Evolutionary conservation across 164 flowering plant species (phyloP).

Genomic region (Dillenia turbinata): DNA sequence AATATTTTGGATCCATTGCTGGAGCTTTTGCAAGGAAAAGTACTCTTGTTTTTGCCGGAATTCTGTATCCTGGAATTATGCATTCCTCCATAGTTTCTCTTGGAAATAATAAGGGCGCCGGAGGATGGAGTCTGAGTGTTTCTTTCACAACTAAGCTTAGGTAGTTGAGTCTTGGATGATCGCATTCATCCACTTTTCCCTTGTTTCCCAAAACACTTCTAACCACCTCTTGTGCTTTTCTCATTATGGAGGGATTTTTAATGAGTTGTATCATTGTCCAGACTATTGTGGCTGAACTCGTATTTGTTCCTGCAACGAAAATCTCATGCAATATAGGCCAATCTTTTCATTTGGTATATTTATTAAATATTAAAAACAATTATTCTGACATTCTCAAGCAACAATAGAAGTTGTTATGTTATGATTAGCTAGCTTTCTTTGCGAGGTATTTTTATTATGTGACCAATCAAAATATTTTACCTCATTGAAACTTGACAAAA

Average conservation of each 20-base stretch:
- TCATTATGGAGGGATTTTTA: conserved; percentile 25
- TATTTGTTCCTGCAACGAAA: conserved; percentile 34
- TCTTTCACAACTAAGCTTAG: conserved; percentile 32
- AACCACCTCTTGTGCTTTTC: conserved; percentile 22
- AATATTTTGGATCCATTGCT: conserved; percentile 23
- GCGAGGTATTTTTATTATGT: no score
- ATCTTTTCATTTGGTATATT: no score
- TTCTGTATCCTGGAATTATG: conserved; percentile 21
- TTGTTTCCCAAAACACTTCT: conserved; percentile 8
- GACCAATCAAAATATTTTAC: no score
- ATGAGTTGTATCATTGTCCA: conserved; percentile 45
- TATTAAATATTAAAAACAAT: no score
- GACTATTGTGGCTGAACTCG: conserved; percentile 15
- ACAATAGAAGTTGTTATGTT: no score
- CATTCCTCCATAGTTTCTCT: conserved; percentile 24
- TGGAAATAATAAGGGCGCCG: conserved; percentile 37
- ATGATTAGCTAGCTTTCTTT: no score
- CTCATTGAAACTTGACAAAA: no score
- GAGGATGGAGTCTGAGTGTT: conserved; percentile 37
- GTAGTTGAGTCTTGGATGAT: conserved; percentile 18
- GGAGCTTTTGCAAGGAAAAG: conserved; percentile 24
- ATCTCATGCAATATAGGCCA: conserved; percentile 22
- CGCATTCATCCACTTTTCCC: conserved; percentile 17
- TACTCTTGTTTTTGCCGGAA: conserved; percentile 28
- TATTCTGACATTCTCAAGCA: no score